Conservation (phyloP, 176 grass and related monocot species). For the Hsuehochloa calcarea region DNA sequence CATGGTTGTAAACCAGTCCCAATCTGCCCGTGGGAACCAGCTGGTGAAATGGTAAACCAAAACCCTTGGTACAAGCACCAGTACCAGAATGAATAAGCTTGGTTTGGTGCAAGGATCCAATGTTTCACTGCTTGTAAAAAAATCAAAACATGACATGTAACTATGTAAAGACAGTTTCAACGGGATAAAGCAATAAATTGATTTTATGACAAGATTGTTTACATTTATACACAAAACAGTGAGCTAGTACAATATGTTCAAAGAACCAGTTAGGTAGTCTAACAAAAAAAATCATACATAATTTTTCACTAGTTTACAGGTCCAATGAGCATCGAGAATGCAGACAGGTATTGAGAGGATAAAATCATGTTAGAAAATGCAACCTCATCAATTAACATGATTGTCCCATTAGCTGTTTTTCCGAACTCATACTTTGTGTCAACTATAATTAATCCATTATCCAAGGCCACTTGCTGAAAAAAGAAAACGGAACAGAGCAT, state of each 20-base stretch:
- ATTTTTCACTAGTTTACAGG: not conserved
- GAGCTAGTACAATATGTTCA: not conserved
- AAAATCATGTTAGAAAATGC: conserved; percentile 18
- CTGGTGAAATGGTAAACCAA: not conserved
- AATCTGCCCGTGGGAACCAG: not conserved
- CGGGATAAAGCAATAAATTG: not conserved
- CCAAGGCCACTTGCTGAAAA: conserved; percentile 79
- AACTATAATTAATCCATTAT: conserved; percentile 84
- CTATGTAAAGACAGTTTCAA: not conserved
- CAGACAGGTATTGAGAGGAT: not conserved
- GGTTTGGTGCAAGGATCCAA: not conserved
- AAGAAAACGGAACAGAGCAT: not conserved
- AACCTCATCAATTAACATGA: conserved; percentile 96
- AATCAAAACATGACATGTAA: not conserved
- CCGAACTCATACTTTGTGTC: conserved; percentile 99
- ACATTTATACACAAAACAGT: not conserved
- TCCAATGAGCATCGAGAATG: not conserved
- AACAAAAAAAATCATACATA: not conserved
- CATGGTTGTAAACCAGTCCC: not conserved
- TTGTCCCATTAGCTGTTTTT: conserved; percentile 76
- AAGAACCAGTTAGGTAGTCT: not conserved
- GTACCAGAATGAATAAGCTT: not conserved
- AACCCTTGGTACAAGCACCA: not conserved
- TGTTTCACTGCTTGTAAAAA: not conserved
- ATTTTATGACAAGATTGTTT: not conserved